Evolutionary conservation across 2,329 filamentous ascomycete species (phyloP).

Genomic region (Phialophora verrucosa): DNA sequence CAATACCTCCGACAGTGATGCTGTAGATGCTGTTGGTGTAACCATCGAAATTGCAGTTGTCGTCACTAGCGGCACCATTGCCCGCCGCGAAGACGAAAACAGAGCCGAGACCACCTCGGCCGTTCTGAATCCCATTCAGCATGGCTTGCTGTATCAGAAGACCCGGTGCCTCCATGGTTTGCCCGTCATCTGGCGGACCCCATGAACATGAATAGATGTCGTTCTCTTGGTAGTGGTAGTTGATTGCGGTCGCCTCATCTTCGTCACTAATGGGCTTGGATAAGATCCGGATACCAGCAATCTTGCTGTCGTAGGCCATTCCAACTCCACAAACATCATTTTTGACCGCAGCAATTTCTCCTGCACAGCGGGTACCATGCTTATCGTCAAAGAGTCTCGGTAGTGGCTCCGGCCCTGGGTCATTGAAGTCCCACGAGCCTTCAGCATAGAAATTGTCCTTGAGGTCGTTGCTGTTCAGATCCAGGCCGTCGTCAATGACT

Average conservation of each 20-base stretch:
- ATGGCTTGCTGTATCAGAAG: constrained; percentile 88
- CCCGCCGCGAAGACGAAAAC: constrained; percentile 97
- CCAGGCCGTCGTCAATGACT: constrained; percentile 93
- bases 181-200: constrained; percentile 93
- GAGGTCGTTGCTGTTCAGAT: constrained; percentile 93
- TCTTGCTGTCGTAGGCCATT: constrained; percentile 87
- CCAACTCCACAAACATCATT: constrained; percentile 96
- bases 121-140: constrained; percentile 88
- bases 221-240: constrained; percentile 88
- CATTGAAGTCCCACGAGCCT: constrained; percentile 97
- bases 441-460: constrained; percentile 91
- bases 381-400: constrained; percentile 83
- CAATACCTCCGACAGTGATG: constrained; percentile 92
- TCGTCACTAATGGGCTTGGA: constrained; percentile 88
- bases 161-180: constrained; percentile 91
- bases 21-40: constrained; percentile 99
- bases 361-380: constrained; percentile 93
- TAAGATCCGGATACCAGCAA: constrained; percentile 90
- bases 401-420: constrained; percentile 75
- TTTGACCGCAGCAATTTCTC: constrained; percentile 87
- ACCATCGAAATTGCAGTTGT: constrained; percentile 99
- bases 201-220: constrained; percentile 99
- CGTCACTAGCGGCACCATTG: constrained; percentile 82
- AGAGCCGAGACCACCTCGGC: constrained; percentile 80
- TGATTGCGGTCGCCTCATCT: constrained; percentile 90